Conservation (phyloP, 2,329 filamentous ascomycete species). For the Alternaria panax region DNA sequence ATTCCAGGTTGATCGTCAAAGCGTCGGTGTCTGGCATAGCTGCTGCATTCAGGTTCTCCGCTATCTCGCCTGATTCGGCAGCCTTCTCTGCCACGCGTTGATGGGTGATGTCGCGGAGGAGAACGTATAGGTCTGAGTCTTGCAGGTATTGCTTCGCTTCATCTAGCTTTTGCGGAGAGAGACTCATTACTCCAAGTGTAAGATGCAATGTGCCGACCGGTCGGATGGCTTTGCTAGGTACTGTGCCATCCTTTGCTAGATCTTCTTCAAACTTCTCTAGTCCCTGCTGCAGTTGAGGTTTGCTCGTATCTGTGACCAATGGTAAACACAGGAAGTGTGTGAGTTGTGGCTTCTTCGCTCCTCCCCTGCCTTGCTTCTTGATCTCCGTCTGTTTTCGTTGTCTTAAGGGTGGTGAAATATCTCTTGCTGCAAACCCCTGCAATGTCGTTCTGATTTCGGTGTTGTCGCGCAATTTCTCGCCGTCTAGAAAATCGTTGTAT, state of each 20-base stretch:
- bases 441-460: slow-evolving; percentile 35
- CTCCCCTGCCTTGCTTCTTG: slow-evolving; percentile 21
- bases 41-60: slow-evolving; percentile 39
- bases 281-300: slow-evolving; percentile 69
- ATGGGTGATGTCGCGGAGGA: slow-evolving; percentile 30
- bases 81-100: slow-evolving; percentile 21
- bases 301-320: slow-evolving; percentile 67
- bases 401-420: slow-evolving; percentile 21
- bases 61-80: slow-evolving; percentile 27
- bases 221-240: slow-evolving; percentile 73
- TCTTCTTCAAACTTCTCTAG: slow-evolving; percentile 67
- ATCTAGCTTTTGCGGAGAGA: slow-evolving; percentile 61
- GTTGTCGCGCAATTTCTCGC: slow-evolving; percentile 42
- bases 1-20: slow-evolving; percentile 55
- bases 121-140: slow-evolving; percentile 52
- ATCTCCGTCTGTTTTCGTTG: slow-evolving; percentile 16
- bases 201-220: slow-evolving; percentile 83
- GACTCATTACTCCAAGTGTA: slow-evolving; percentile 85
- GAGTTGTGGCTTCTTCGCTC: slow-evolving; percentile 55
- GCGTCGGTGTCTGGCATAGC: slow-evolving; percentile 33
- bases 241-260: slow-evolving; percentile 50
- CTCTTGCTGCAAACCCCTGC: slow-evolving; percentile 16
- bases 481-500: slow-evolving; percentile 49
- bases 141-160: slow-evolving; percentile 54
- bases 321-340: slow-evolving; percentile 83